phyloP scores from a whole-genome alignment of 2,329 filamentous ascomycete genomes.

The Ophiostoma tasmaniense region DNA sequence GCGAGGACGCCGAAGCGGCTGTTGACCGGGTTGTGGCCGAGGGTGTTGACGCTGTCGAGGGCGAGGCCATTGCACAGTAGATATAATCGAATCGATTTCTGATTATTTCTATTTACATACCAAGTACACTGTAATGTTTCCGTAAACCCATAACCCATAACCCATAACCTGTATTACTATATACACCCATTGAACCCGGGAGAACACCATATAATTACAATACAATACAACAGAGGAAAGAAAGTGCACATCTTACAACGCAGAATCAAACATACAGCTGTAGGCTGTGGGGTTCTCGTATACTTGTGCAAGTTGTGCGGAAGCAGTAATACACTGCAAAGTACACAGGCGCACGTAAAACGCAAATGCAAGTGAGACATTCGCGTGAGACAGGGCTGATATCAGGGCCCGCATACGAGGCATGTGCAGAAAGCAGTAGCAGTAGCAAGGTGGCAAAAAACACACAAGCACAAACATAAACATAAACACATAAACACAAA shows the following conservation, averaged over 20 bases:
- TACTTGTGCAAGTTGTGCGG: background rate
- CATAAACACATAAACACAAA: background rate
- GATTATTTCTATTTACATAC: background rate
- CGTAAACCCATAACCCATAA: background rate
- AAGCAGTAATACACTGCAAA: background rate
- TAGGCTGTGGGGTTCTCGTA: background rate
- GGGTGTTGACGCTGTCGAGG: conserved; percentile 44
- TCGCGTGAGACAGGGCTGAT: background rate
- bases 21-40: conserved; percentile 42
- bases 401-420: background rate
- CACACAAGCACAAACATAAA: background rate
- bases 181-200: background rate
- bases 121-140: background rate
- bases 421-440: background rate
- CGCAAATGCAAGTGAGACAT: background rate
- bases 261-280: background rate
- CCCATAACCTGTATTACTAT: background rate
- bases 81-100: background rate
- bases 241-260: background rate
- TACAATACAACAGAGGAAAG: background rate
- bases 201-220: conserved; percentile 1
- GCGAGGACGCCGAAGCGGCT: conserved; percentile 39
- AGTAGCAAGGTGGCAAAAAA: background rate
- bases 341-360: background rate
- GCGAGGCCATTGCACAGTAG: conserved; percentile 32